phyloP scores from a whole-genome alignment of 2,329 filamentous ascomycete species.

The Xylaria hypoxylon region DNA sequence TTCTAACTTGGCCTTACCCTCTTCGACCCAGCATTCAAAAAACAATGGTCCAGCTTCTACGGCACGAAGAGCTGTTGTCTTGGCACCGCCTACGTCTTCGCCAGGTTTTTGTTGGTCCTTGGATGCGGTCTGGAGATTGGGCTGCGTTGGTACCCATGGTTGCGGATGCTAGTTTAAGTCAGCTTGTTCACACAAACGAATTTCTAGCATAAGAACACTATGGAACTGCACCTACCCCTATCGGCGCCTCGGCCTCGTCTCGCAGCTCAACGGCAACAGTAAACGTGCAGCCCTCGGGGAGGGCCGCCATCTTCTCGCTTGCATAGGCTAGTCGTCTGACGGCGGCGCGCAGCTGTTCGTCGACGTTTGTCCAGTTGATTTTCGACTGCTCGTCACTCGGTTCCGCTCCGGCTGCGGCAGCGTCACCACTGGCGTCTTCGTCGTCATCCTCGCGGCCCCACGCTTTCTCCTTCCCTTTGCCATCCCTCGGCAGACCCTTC shows the following conservation, averaged over 20 bases:
- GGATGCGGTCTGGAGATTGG: conserved; percentile 58
- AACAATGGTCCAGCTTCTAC: conserved; percentile 70
- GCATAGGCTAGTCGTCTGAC: conserved; percentile 72
- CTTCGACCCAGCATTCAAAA: conserved; percentile 75
- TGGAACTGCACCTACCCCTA: conserved; percentile 61
- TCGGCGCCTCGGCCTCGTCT: conserved; percentile 68
- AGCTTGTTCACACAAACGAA: conserved; percentile 17
- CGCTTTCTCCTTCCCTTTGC: conserved; percentile 39
- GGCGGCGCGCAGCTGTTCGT: conserved; percentile 78
- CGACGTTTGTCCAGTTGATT: conserved; percentile 70
- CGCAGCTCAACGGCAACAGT: conserved; percentile 80
- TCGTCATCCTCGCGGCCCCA: conserved; percentile 42
- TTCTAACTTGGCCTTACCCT: conserved; percentile 60
- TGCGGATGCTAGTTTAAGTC: conserved; percentile 64
- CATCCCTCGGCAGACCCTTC: conserved; percentile 51
- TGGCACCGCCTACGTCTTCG: conserved; percentile 53
- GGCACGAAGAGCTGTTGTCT: conserved; percentile 63
- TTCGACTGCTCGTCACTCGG: conserved; percentile 18
- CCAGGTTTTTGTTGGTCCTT: conserved; percentile 49
- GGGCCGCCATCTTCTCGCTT: conserved; percentile 64
- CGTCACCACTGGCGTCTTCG: conserved; percentile 33
- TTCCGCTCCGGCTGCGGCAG: background rate
- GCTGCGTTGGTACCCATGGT: conserved; percentile 69
- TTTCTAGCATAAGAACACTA: background rate
- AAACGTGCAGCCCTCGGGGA: conserved; percentile 77